Percentiles rank a stretch among this genome's conserved stretches.
phyloP scores from a whole-genome alignment of 2,329 filamentous ascomycete genomes.

The Pseudogymnoascus sp. region DNA sequence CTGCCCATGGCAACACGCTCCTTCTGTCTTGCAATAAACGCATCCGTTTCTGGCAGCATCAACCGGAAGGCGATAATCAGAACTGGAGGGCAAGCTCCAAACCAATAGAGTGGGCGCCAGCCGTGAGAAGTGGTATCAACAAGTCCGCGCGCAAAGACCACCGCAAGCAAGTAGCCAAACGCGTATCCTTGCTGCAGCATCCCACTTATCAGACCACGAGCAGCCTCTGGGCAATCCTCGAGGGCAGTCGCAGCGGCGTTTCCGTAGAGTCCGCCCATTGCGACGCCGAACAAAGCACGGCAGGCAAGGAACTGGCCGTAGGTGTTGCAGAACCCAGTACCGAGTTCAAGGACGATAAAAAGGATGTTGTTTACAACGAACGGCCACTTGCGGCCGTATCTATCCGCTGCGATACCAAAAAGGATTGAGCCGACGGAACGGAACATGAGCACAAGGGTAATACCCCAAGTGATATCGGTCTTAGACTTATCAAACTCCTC shows the following conservation, averaged over 20 bases:
- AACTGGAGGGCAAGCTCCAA: conserved; percentile 72
- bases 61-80: conserved; percentile 75
- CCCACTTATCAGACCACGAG: conserved; percentile 73
- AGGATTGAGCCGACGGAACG: conserved; percentile 66
- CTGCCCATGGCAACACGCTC: conserved; percentile 54
- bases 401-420: conserved; percentile 73
- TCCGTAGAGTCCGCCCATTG: conserved; percentile 76
- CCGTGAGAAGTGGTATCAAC: conserved; percentile 69
- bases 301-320: conserved; percentile 65
- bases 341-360: conserved; percentile 61
- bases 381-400: conserved; percentile 74
- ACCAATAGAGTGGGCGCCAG: conserved; percentile 87
- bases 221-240: conserved; percentile 43
- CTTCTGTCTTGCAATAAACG: conserved; percentile 60
- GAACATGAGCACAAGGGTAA: conserved; percentile 67
- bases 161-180: conserved; percentile 72
- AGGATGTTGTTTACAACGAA: conserved; percentile 70
- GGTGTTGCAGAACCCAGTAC: conserved; percentile 67
- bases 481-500: conserved; percentile 51
- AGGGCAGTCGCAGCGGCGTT: conserved; percentile 73
- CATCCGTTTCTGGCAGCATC: conserved; percentile 69
- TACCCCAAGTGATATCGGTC: conserved; percentile 64
- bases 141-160: conserved; percentile 58
- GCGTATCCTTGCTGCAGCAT: conserved; percentile 78
- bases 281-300: conserved; percentile 67